A percentile compares a stretch with the other conserved stretches of the same genome.
These are phyloP conservation scores for Kodamaea sp. DNA, from an alignment of 1,139 yeast species.

Conservation along the genomic window DNA sequence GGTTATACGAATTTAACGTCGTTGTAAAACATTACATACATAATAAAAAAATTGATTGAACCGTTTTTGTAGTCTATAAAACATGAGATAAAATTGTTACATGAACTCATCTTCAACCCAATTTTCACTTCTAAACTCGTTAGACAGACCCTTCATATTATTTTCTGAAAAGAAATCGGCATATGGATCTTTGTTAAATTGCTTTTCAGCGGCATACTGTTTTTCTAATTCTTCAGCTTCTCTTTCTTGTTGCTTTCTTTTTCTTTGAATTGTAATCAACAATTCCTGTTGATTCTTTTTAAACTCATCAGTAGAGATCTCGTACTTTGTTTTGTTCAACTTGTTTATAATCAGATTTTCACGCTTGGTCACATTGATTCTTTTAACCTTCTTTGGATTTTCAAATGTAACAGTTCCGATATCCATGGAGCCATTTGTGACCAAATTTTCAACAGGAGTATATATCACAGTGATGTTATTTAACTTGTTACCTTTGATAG, in stretches of 20 bases:
- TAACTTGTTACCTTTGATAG: constrained; percentile 73
- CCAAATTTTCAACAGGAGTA: constrained; percentile 74
- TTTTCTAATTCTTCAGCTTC: constrained; percentile 22
- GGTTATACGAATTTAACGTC: too few relatives aligned
- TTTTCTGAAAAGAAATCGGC: constrained; percentile 56
- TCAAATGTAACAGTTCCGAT: constrained; percentile 80
- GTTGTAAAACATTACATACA: too few relatives aligned
- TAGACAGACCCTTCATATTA: constrained; percentile 43
- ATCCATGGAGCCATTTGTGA: constrained; percentile 72
- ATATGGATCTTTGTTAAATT: constrained; percentile 47
- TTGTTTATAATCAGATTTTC: constrained; percentile 64
- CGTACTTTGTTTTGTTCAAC: constrained; percentile 60
- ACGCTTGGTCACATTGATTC: constrained; percentile 52
- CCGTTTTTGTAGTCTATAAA: not conserved
- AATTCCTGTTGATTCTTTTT: constrained; percentile 45
- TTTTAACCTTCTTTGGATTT: constrained; percentile 51
- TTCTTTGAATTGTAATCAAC: constrained; percentile 32
- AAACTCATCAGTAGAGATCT: constrained; percentile 44
- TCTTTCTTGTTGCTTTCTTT: constrained; percentile 32
- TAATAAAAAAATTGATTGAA: not conserved
- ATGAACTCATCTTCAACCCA: constrained; percentile 64
- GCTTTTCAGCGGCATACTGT: constrained; percentile 25
- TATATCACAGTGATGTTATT: constrained; percentile 67
- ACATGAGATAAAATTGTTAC: constrained; percentile 8
- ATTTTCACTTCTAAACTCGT: constrained; percentile 54